Evolutionary conservation across 176 grass and related monocot species (phyloP).

Genomic region (Canna indica): DNA sequence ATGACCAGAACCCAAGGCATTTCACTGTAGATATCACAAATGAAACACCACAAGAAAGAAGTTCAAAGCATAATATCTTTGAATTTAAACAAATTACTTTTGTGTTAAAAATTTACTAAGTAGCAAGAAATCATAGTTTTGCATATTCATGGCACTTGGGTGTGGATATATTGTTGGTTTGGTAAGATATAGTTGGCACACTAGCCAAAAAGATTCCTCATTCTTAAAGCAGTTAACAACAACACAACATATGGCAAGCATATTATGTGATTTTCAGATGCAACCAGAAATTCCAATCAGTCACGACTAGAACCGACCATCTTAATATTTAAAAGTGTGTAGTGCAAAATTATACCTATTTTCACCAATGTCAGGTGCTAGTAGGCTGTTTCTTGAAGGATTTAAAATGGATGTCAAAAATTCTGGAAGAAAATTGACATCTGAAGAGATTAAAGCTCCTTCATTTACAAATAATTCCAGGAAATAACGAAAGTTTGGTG

Average conservation of each 20-base stretch:
- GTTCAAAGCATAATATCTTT: no score
- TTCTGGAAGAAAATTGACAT: slow-evolving; percentile 56
- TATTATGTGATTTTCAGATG: not conserved
- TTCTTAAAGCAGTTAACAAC: not conserved
- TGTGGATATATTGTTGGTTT: no score
- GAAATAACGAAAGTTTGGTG: slow-evolving; percentile 53
- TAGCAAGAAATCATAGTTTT: no score
- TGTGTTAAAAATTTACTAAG: no score
- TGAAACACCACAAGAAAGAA: no score
- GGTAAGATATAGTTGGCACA: no score
- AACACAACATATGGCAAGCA: not conserved
- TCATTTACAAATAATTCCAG: slow-evolving; percentile 59
- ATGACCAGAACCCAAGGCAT: no score
- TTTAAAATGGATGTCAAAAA: slow-evolving; percentile 72
- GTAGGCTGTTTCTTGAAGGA: slow-evolving; percentile 39
- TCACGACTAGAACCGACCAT: not conserved
- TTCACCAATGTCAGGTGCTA: slow-evolving; percentile 55
- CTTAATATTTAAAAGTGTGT: slow-evolving; percentile 17
- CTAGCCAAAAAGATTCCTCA: no score
- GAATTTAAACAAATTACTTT: no score
- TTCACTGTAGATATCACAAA: no score
- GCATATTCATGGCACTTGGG: no score
- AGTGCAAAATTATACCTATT: slow-evolving; percentile 35
- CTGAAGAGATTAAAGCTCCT: slow-evolving; percentile 70
- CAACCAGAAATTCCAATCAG: not conserved